phyloP scores from a whole-genome alignment of 352 stramenopile genomes.

The Phytophthora citricola region DNA sequence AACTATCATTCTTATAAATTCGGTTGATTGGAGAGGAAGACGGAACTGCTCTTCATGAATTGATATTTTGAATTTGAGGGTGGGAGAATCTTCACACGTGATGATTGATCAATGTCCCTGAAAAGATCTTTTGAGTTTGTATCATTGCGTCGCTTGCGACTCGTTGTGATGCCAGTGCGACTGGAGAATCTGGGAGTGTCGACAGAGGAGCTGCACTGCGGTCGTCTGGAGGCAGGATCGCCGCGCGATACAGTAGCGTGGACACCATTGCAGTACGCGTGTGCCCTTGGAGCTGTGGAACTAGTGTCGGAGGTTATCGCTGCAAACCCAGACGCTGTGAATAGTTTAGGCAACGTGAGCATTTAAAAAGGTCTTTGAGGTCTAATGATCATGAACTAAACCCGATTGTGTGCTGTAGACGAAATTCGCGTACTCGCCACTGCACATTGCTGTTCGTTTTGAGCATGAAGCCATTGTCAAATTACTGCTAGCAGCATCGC shows the following conservation, averaged over 20 bases:
- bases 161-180: constrained; percentile 9
- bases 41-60: no score
- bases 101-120: no score
- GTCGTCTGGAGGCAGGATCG: constrained; percentile 61
- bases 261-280: constrained; percentile 83
- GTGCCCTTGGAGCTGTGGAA: constrained; percentile 64
- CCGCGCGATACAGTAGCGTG: constrained; percentile 62
- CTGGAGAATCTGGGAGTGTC: constrained; percentile 53
- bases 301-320: constrained; percentile 48
- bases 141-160: constrained; percentile 24
- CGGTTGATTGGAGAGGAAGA: neutral
- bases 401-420: constrained; percentile 38
- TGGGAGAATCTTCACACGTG: no score
- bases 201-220: constrained; percentile 23
- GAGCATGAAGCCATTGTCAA: constrained; percentile 62
- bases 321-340: constrained; percentile 26
- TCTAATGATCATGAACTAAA: no score
- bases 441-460: constrained; percentile 76
- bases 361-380: neutral
- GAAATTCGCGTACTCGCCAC: constrained; percentile 62
- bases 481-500: constrained; percentile 40
- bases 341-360: constrained; percentile 26
- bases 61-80: no score
- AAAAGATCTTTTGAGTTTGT: neutral
- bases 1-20: neutral